These are phyloP conservation scores for Claviceps sorghi DNA, from an alignment of 2,329 filamentous ascomycete genomes.

Conservation along the genomic window DNA sequence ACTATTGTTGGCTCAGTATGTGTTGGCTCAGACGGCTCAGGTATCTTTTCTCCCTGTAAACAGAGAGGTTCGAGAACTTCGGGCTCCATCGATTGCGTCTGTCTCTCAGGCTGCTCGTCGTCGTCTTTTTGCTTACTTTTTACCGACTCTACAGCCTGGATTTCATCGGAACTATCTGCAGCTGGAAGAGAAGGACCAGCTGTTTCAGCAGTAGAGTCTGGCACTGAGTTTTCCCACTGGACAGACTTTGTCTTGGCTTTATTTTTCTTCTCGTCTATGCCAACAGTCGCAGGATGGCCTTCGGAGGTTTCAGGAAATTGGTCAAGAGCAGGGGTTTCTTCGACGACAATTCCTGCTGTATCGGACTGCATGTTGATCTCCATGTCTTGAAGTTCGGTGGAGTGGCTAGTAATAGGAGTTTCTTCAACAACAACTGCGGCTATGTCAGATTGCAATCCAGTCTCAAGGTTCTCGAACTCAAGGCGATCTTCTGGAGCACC, in stretches of 20 bases:
- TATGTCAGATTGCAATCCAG: not conserved
- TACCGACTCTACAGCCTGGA: not conserved
- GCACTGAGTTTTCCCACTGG: conserved; percentile 8
- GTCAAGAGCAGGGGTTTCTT: not conserved
- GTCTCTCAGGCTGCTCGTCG: not conserved
- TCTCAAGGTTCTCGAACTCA: not conserved
- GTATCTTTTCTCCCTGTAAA: conserved; percentile 15
- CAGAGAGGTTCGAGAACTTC: conserved; percentile 19
- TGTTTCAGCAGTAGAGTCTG: not conserved
- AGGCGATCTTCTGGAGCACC: not conserved
- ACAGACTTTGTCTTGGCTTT: conserved; percentile 10
- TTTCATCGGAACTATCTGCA: not conserved
- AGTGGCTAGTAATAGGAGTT: not conserved
- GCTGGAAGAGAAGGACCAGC: not conserved
- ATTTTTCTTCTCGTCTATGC: conserved; percentile 6
- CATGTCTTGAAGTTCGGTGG: not conserved
- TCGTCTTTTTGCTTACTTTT: not conserved
- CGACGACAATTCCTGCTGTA: not conserved
- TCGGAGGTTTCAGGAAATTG: not conserved
- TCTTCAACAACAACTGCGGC: not conserved
- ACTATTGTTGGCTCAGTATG: conserved; percentile 11
- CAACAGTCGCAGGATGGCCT: not conserved
- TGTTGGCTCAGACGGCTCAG: conserved; percentile 13
- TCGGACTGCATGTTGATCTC: not conserved
- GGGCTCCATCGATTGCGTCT: conserved; percentile 4